Base-by-base conservation (phyloP, 495 filamentous ascomycete species). In the Gamarada debralockiae region DNA sequence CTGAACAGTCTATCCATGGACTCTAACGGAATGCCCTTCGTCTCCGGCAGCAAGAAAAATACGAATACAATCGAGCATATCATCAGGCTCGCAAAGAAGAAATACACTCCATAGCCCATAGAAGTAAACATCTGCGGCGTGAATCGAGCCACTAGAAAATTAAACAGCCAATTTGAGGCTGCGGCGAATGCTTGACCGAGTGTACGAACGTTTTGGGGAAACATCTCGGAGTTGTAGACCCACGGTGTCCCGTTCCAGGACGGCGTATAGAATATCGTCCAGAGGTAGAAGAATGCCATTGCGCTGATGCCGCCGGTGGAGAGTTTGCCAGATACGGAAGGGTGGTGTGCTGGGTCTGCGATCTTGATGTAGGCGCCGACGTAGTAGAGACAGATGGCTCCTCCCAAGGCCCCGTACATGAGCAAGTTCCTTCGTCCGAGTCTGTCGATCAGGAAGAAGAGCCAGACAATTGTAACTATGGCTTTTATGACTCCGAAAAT, bases 251-350 rank as follows among this genome's bases (percentile, higher is more conserved):
- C 85, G 62, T 88, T 87, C 84, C 9, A 48, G 9, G 22, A 31
- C 3, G 27, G 45, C n/a, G 12, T 7, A 20, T 8, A 48, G n/a
- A 31, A 40, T 22, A 53, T 39, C 2, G 85, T 89, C 83, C 85
- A 89, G 13, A 90, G 75, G 60, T 89, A 90, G 70, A 89, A 88
- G 76, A 89, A 87, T 71, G 86, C 85, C 40, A 89, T 79, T 31
- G 85, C 85, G 0, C 79, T 78, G 47, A 86, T 84, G 36, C 84
- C 84, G 37, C 77, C 83, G 9, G 76, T 65, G 5, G 70, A 68
- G 48, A 86, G 66, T 4, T 63, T 47, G 40, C 51, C 57, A n/a
- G n/a, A n/a, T n/a, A n/a, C n/a, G 15, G 55, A 72, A 18, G 58
- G 59, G 52, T 75, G 69, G 0, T 69, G 53, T 0, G 65, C 67